Percentiles rank a stretch among this genome's conserved stretches.
Conservation (phyloP, 257 asterid genomes). For the Solanum chilense region DNA sequence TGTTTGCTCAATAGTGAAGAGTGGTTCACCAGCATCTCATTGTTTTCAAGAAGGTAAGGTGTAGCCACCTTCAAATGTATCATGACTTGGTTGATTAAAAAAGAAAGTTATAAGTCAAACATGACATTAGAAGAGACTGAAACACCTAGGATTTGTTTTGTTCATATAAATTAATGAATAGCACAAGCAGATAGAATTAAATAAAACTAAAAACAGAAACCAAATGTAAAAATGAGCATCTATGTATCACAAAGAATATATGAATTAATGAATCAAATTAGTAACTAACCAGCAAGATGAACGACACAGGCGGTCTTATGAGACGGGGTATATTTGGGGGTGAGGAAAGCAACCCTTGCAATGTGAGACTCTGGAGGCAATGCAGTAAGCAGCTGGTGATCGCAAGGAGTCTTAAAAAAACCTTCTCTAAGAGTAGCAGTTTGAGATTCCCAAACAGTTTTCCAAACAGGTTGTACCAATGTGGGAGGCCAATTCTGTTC, state of each 20-base stretch:
- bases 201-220: background rate
- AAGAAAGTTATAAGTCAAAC: background rate
- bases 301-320: constrained; percentile 84
- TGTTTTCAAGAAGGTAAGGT: background rate
- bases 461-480: constrained; percentile 67
- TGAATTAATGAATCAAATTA: background rate
- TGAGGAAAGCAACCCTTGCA: constrained; percentile 83
- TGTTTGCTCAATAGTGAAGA: background rate
- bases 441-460: constrained; percentile 79
- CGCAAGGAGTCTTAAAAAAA: constrained; percentile 72
- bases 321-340: constrained; percentile 49
- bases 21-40: background rate
- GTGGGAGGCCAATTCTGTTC: constrained; percentile 71
- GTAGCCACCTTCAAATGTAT: background rate
- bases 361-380: constrained; percentile 87
- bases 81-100: background rate
- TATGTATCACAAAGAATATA: background rate
- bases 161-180: background rate
- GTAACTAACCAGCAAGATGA: constrained; percentile 95
- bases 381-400: constrained; percentile 63
- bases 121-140: background rate
- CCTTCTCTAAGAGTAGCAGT: constrained; percentile 78
- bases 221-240: background rate
- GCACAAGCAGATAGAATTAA: background rate
- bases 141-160: background rate